A percentile compares a stretch with the other conserved stretches of the same genome.
These are phyloP conservation scores for Monilinia polystroma DNA, from an alignment of 2,329 filamentous ascomycete species.

Conservation along the genomic window DNA sequence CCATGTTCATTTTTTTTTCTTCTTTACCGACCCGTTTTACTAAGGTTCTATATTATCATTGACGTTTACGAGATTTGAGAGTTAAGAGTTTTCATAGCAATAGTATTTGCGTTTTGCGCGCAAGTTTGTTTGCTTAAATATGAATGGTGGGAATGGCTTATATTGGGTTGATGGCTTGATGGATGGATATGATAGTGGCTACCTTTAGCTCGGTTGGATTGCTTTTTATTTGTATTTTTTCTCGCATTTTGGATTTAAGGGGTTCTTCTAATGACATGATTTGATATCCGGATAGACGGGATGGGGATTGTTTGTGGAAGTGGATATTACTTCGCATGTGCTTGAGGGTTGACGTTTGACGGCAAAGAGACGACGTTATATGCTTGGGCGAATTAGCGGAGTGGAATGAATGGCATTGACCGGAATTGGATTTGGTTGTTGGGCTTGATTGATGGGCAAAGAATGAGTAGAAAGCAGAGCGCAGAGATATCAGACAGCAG, in stretches of 20 bases:
- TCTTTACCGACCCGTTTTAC: neutral
- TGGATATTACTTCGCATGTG: neutral
- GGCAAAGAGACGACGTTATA: neutral
- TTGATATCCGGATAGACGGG: conserved; percentile 19
- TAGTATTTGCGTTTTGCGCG: neutral
- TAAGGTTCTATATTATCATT: neutral
- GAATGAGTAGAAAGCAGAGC: neutral
- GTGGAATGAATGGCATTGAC: neutral
- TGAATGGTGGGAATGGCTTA: neutral
- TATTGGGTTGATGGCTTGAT: conserved; percentile 5
- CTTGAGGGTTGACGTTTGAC: neutral
- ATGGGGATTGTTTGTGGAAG: neutral
- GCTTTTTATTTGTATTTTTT: neutral
- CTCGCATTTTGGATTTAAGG: neutral
- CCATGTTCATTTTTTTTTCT: neutral
- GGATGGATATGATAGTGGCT: conserved; percentile 1
- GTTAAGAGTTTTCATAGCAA: neutral
- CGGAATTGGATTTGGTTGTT: neutral
- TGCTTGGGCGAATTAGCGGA: neutral
- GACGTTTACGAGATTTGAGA: neutral
- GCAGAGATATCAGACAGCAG: neutral
- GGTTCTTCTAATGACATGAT: conserved; percentile 16
- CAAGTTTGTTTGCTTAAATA: neutral
- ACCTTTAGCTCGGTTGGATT: conserved; percentile 1
- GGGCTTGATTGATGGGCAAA: neutral